phyloP scores from a whole-genome alignment of 352 stramenopile genomes.

The Phytophthora colocasiae region DNA sequence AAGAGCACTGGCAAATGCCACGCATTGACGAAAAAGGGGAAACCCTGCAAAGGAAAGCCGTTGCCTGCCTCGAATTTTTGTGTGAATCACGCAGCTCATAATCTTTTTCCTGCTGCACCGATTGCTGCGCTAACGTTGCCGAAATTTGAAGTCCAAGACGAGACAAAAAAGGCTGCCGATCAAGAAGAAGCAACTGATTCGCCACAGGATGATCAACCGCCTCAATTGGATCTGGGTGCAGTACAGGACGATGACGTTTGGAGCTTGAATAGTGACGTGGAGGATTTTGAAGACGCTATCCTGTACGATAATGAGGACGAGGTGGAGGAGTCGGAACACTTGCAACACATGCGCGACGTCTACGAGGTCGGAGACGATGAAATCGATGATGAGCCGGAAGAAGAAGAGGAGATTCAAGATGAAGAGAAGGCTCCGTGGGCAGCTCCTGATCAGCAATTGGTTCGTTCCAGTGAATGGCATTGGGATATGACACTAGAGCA shows the following conservation, averaged over 20 bases:
- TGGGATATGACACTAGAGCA: slow-evolving; percentile 76
- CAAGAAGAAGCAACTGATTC: no score
- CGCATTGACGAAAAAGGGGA: slow-evolving; percentile 53
- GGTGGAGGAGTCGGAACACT: slow-evolving; percentile 79
- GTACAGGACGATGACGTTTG: slow-evolving; percentile 28
- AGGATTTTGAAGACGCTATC: slow-evolving; percentile 51
- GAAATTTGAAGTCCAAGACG: slow-evolving; percentile 1
- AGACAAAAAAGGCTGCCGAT: background rate
- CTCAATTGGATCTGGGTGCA: no score
- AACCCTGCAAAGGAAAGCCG: slow-evolving; percentile 43
- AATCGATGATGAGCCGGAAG: slow-evolving; percentile 18
- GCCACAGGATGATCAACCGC: background rate
- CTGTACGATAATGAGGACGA: slow-evolving; percentile 63
- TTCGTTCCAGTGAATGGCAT: slow-evolving; percentile 54
- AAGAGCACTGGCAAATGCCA: slow-evolving; percentile 33
- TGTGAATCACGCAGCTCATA: slow-evolving; percentile 36
- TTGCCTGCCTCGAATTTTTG: slow-evolving; percentile 47
- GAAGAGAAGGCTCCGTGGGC: slow-evolving; percentile 34
- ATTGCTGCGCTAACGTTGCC: background rate
- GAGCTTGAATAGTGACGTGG: slow-evolving; percentile 43
- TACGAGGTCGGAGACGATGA: slow-evolving; percentile 66
- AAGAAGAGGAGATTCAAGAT: slow-evolving; percentile 43
- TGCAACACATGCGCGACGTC: slow-evolving; percentile 87
- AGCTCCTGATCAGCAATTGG: slow-evolving; percentile 22
- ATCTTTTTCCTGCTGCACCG: slow-evolving; percentile 1